These are phyloP conservation scores for Diplodia seriata DNA, from an alignment of 2,329 filamentous ascomycete genomes.

Conservation along the genomic window DNA sequence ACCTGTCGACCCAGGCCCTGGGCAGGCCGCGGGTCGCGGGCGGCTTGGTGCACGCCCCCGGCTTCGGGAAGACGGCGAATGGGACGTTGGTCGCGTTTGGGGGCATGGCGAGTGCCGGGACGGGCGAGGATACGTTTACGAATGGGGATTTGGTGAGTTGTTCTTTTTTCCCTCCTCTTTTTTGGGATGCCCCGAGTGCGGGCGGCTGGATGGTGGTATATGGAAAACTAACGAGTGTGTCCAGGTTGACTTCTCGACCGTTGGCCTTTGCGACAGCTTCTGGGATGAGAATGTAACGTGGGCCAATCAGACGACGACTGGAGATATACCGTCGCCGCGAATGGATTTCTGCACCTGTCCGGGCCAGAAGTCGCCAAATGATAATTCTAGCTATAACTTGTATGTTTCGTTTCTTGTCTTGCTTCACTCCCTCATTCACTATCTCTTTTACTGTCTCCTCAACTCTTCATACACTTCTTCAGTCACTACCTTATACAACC, in stretches of 20 bases:
- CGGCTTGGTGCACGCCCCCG: neutral
- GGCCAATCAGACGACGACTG: conserved; percentile 53
- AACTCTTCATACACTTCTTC: too few relatives aligned
- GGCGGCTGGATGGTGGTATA: too few relatives aligned
- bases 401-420: conserved; percentile 13
- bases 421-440: too few relatives aligned
- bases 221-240: neutral
- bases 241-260: conserved; percentile 21
- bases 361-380: conserved; percentile 48
- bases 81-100: conserved; percentile 9
- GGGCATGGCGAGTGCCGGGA: conserved; percentile 5
- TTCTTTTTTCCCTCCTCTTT: neutral
- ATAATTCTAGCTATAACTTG: conserved; percentile 58
- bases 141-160: conserved; percentile 11
- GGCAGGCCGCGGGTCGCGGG: neutral
- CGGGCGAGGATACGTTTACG: conserved; percentile 9
- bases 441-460: too few relatives aligned
- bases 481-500: too few relatives aligned
- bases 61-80: conserved; percentile 7
- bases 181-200: too few relatives aligned
- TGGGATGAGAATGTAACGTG: conserved; percentile 41
- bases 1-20: conserved; percentile 2
- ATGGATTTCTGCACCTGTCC: conserved; percentile 54
- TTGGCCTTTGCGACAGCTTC: conserved; percentile 18
- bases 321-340: conserved; percentile 51